Conservation (phyloP, 2,329 filamentous ascomycete species). For the Phialocephala sp. region DNA sequence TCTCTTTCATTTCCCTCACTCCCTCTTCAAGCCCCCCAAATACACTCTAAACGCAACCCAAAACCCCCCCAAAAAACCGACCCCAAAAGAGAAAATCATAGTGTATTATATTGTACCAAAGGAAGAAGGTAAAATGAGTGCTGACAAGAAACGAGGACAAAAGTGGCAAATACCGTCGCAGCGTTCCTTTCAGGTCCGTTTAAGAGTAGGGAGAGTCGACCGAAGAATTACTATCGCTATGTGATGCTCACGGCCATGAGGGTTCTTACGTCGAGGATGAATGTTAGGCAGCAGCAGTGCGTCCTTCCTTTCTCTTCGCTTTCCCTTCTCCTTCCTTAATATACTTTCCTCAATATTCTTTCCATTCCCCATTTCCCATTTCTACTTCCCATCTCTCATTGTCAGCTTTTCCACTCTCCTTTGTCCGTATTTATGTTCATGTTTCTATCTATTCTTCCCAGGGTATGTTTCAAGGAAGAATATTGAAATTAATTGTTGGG, state of each 20-base stretch:
- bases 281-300: conserved; percentile 34
- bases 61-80: too few relatives aligned
- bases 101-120: too few relatives aligned
- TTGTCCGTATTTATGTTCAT: not conserved
- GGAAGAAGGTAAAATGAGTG: too few relatives aligned
- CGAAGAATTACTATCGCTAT: conserved; percentile 30
- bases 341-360: conserved; percentile 3
- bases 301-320: conserved; percentile 16
- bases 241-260: conserved; percentile 31
- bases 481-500: not conserved
- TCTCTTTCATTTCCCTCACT: not conserved
- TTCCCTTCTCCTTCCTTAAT: too few relatives aligned
- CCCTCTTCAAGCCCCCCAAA: not conserved
- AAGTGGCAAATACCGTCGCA: not conserved
- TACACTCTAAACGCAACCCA: too few relatives aligned
- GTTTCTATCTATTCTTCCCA: not conserved
- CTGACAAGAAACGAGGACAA: not conserved
- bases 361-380: not conserved
- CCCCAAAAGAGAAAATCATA: not conserved
- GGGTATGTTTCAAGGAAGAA: not conserved
- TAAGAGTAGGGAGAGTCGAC: conserved; percentile 23
- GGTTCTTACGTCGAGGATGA: conserved; percentile 25
- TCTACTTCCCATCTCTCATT: too few relatives aligned
- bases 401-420: too few relatives aligned
- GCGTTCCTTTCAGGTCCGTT: not conserved